Percentiles rank a stretch among this genome's conserved stretches.
These are phyloP conservation scores for Populus ilicifolia DNA, from an alignment of 345 rosid genomes.

Conservation along the genomic window DNA sequence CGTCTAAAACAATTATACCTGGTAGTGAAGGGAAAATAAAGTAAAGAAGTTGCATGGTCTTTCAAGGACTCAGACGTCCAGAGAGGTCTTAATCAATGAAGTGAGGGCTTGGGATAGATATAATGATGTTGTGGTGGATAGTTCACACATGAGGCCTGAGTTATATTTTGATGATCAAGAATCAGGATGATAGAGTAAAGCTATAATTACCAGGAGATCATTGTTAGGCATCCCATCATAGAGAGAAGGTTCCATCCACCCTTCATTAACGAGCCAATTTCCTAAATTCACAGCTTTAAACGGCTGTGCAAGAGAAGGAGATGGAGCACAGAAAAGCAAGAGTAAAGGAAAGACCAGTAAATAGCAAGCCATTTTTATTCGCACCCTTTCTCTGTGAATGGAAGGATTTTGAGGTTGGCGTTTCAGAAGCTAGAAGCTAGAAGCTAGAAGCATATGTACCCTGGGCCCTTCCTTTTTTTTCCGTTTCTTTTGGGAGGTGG, in stretches of 20 bases:
- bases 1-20: too few relatives aligned
- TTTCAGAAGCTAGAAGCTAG: too few relatives aligned
- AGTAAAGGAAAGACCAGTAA: neutral
- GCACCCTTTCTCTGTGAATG: neutral
- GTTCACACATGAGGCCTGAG: neutral
- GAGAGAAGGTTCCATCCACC: constrained; percentile 34
- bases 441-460: neutral
- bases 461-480: neutral
- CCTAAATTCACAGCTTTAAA: constrained; percentile 37
- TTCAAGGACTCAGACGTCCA: too few relatives aligned
- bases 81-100: neutral
- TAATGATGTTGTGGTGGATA: neutral
- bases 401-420: too few relatives aligned
- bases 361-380: neutral
- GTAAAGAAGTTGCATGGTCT: too few relatives aligned
- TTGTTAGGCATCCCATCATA: constrained; percentile 34
- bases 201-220: constrained; percentile 31
- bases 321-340: constrained; percentile 2
- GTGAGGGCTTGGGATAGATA: neutral
- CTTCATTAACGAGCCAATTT: constrained; percentile 40
- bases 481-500: too few relatives aligned
- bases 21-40: too few relatives aligned
- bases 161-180: neutral
- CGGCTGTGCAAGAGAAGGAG: constrained; percentile 18
- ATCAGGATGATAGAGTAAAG: neutral